phyloP scores from a whole-genome alignment of 2,329 filamentous ascomycete genomes.

The Zelopaecilomyces penicillatus region DNA sequence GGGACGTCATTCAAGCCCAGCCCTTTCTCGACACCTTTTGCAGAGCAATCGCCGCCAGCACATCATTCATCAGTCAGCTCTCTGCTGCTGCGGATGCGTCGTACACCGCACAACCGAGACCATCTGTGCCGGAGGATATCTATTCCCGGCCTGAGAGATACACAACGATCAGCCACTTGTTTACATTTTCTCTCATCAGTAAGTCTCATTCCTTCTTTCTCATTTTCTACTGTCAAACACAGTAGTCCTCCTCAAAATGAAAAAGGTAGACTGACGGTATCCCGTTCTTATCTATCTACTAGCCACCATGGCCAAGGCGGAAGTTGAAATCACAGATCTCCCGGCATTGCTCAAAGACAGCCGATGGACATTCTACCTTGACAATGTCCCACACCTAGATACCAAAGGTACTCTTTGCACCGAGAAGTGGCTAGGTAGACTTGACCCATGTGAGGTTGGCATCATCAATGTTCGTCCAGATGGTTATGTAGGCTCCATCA shows the following conservation, averaged over 20 bases:
- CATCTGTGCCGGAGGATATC: constrained; percentile 51
- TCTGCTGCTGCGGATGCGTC: constrained; percentile 52
- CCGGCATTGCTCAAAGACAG: constrained; percentile 54
- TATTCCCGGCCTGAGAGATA: constrained; percentile 63
- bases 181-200: constrained; percentile 63
- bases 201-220: constrained; percentile 20
- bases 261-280: neutral
- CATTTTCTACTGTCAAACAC: neutral
- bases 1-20: constrained; percentile 47
- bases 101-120: constrained; percentile 50
- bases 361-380: constrained; percentile 65
- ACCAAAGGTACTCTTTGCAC: constrained; percentile 47
- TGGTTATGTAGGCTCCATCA: constrained; percentile 62
- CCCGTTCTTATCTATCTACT: neutral
- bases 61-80: constrained; percentile 51
- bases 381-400: constrained; percentile 51
- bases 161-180: constrained; percentile 56
- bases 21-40: constrained; percentile 54
- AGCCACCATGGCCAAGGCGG: constrained; percentile 52
- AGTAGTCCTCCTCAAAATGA: too few species aligned
- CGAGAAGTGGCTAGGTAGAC: constrained; percentile 59
- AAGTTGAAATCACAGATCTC: constrained; percentile 58
- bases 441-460: constrained; percentile 49
- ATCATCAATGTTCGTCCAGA: constrained; percentile 64
- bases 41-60: constrained; percentile 39